These are phyloP conservation scores for Pichia thaimueangensis DNA, from an alignment of 805 yeast species.

Conservation along the genomic window DNA sequence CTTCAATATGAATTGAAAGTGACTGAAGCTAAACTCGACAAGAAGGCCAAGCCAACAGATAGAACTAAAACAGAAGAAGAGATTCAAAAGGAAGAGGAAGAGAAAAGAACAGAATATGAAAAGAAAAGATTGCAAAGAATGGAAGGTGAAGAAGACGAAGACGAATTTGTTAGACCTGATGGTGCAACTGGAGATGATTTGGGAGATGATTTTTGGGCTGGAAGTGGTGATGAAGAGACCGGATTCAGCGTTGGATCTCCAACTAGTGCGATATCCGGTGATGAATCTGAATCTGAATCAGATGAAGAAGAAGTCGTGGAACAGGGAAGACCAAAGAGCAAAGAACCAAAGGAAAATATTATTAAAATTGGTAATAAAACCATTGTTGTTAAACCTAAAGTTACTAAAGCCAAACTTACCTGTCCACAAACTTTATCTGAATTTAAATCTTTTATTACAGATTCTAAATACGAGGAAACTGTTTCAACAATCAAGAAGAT, in stretches of 20 bases:
- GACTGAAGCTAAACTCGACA: constrained; percentile 59
- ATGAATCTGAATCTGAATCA: constrained; percentile 32
- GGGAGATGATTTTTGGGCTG: constrained; percentile 64
- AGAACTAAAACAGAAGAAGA: constrained; percentile 78
- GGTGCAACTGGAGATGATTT: constrained; percentile 61
- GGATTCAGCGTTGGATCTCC: constrained; percentile 37
- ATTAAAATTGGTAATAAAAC: constrained; percentile 31
- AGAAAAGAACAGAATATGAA: constrained; percentile 56
- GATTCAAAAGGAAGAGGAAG: constrained; percentile 50
- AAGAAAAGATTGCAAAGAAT: constrained; percentile 65
- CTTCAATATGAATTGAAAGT: constrained; percentile 60
- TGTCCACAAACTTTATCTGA: constrained; percentile 49
- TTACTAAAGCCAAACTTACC: constrained; percentile 16
- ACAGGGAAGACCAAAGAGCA: constrained; percentile 19
- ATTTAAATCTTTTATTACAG: constrained; percentile 30
- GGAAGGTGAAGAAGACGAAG: constrained; percentile 47
- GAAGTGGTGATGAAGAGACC: constrained; percentile 42
- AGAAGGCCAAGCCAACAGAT: constrained; percentile 75
- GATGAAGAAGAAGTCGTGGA: constrained; percentile 28
- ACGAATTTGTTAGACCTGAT: constrained; percentile 29
- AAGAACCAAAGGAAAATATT: constrained; percentile 14
- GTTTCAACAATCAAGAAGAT: constrained; percentile 47
- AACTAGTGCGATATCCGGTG: constrained; percentile 32
- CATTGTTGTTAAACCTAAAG: constrained; percentile 18
- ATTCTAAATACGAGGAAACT: constrained; percentile 36